Evolutionary conservation across 1,284 basidiomycete species (phyloP).

Genomic region (Ustilago sp.): DNA sequence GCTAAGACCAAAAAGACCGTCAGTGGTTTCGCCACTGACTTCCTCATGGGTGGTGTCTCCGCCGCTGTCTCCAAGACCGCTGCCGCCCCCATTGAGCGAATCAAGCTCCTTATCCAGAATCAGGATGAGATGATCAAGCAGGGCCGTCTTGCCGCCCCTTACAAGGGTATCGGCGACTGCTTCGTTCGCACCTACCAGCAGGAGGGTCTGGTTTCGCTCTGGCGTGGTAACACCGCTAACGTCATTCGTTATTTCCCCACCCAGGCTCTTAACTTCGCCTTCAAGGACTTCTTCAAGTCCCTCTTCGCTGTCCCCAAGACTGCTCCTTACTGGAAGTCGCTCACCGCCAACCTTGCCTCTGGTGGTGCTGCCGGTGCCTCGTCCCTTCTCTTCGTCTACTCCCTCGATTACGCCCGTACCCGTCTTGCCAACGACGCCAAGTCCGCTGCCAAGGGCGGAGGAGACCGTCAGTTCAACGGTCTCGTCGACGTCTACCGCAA

Average conservation of each 20-base stretch:
- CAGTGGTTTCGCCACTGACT: constrained; percentile 66
- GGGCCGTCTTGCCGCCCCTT: constrained; percentile 68
- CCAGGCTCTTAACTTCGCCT: constrained; percentile 69
- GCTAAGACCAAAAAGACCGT: constrained; percentile 61
- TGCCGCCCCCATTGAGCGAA: constrained; percentile 70
- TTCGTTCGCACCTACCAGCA: constrained; percentile 69
- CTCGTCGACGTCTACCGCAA: constrained; percentile 70
- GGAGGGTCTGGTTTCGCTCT: constrained; percentile 69
- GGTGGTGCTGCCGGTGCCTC: constrained; percentile 70
- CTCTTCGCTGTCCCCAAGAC: constrained; percentile 68
- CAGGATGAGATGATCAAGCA: constrained; percentile 71
- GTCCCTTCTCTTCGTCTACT: constrained; percentile 70
- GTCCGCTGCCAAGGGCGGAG: constrained; percentile 68
- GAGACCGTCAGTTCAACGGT: constrained; percentile 70
- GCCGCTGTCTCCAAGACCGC: constrained; percentile 70
- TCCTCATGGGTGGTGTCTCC: constrained; percentile 70
- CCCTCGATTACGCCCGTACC: constrained; percentile 70
- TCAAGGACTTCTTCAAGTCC: constrained; percentile 70
- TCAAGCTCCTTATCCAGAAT: constrained; percentile 70
- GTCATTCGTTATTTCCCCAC: constrained; percentile 70
- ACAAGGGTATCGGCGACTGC: constrained; percentile 70
- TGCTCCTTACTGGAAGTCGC: constrained; percentile 69
- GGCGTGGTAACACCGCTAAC: constrained; percentile 70
- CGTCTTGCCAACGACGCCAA: constrained; percentile 70
- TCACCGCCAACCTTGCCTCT: constrained; percentile 69